phyloP scores from a whole-genome alignment of 2,329 filamentous ascomycete species.

The Teratosphaeria epicoccoides region DNA sequence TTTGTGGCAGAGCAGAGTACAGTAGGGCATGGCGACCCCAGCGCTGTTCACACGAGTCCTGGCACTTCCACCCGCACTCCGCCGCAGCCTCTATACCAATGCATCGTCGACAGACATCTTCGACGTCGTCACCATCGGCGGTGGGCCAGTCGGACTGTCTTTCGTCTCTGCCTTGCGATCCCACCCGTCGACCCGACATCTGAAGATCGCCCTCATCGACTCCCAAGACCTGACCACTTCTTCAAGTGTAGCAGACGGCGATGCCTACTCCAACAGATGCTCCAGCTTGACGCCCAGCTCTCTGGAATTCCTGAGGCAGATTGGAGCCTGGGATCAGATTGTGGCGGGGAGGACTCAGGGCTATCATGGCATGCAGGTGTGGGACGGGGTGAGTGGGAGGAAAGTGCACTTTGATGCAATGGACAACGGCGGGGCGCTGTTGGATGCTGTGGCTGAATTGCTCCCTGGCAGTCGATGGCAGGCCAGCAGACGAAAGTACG shows the following conservation, averaged over 20 bases:
- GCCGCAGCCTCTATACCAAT: conserved; percentile 16
- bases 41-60: conserved; percentile 10
- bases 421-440: conserved; percentile 13
- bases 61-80: conserved; percentile 18
- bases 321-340: conserved; percentile 77
- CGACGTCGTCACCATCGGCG: conserved; percentile 85
- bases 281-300: conserved; percentile 88
- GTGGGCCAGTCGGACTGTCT: conserved; percentile 79
- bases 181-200: conserved; percentile 45
- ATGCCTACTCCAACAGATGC: conserved; percentile 84
- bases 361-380: conserved; percentile 96
- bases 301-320: conserved; percentile 63
- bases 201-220: conserved; percentile 83
- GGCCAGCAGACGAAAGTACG: conserved; percentile 15
- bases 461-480: conserved; percentile 20
- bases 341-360: conserved; percentile 64
- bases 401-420: conserved; percentile 62
- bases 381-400: conserved; percentile 85
- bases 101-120: conserved; percentile 53
- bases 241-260: conserved; percentile 47
- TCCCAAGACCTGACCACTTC: conserved; percentile 69
- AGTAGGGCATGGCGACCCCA: conserved; percentile 5
- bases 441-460: conserved; percentile 19
- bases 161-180: conserved; percentile 40
- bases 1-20: neutral